phyloP scores from a whole-genome alignment of 2,329 filamentous ascomycete species.

The Pseudogymnoascus sp. region DNA sequence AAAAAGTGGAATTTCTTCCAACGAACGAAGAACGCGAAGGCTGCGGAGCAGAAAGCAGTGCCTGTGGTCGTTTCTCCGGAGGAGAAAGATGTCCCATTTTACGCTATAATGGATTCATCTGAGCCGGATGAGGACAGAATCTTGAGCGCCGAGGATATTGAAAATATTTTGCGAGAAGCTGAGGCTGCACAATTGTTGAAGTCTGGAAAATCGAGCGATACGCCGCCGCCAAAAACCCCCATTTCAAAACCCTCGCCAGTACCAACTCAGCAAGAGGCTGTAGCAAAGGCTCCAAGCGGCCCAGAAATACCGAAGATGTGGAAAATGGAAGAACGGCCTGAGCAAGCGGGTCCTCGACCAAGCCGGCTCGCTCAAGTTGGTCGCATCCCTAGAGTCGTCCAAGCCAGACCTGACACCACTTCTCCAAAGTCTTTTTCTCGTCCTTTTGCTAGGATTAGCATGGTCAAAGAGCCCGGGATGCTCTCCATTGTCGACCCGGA shows the following conservation, averaged over 20 bases:
- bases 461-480: slow-evolving; percentile 27
- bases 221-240: not conserved
- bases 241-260: not conserved
- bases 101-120: slow-evolving; percentile 54
- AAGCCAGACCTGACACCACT: slow-evolving; percentile 56
- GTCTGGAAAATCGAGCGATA: not conserved
- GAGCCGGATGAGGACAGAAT: slow-evolving; percentile 28
- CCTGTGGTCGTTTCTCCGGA: slow-evolving; percentile 42
- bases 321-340: slow-evolving; percentile 1
- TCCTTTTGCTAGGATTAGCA: slow-evolving; percentile 59
- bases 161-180: slow-evolving; percentile 45
- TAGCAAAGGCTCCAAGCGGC: not conserved
- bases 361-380: slow-evolving; percentile 74
- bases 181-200: slow-evolving; percentile 26
- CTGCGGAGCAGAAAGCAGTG: slow-evolving; percentile 26
- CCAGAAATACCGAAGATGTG: slow-evolving; percentile 4
- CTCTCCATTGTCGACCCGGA: slow-evolving; percentile 30
- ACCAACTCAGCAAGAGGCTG: not conserved
- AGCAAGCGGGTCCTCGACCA: not conserved
- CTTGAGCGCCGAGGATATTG: slow-evolving; percentile 29
- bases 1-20: slow-evolving; percentile 59
- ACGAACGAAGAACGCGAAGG: slow-evolving; percentile 38
- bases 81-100: slow-evolving; percentile 48
- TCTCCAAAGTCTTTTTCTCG: slow-evolving; percentile 78
- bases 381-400: slow-evolving; percentile 76